Percentiles rank a stretch among this genome's conserved stretches.
Evolutionary conservation across 176 grass and related monocot genomes (phyloP).

Genomic region (Triticum timopheevii): DNA sequence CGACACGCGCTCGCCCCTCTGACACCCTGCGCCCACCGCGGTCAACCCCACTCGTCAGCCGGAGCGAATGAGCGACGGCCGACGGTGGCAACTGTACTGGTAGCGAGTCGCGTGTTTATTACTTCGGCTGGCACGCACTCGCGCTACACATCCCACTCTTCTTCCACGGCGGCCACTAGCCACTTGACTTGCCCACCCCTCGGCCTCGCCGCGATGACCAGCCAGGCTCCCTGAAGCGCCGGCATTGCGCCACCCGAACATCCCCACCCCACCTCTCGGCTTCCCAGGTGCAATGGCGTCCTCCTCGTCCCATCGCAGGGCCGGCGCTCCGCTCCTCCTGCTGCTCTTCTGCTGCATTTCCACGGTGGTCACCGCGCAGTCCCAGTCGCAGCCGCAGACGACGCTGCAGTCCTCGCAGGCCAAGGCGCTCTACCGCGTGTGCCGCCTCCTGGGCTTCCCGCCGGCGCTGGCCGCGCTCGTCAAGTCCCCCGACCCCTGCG

Average conservation of each 20-base stretch:
- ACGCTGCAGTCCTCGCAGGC: slow-evolving; percentile 56
- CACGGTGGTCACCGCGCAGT: slow-evolving; percentile 24
- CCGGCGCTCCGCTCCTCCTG: not conserved
- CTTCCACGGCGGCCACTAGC: slow-evolving; percentile 21
- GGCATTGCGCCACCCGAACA: not conserved
- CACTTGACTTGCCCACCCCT: too few relatives aligned
- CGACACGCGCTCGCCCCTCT: too few relatives aligned
- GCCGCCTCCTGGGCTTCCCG: slow-evolving; percentile 50
- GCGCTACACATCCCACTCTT: not conserved
- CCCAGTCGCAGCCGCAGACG: too few relatives aligned
- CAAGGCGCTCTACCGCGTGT: slow-evolving; percentile 61
- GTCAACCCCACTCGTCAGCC: not conserved
- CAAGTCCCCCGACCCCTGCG: slow-evolving; percentile 46
- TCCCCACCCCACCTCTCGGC: not conserved
- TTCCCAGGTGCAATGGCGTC: not conserved
- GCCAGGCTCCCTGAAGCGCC: not conserved
- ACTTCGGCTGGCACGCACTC: slow-evolving; percentile 50
- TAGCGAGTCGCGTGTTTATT: not conserved
- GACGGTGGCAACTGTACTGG: not conserved
- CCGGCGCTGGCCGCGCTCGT: slow-evolving; percentile 20
- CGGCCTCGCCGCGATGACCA: not conserved
- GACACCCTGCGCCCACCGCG: too few relatives aligned
- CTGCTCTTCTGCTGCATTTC: slow-evolving; percentile 15
- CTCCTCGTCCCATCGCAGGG: not conserved
- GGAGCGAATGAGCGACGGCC: not conserved